These are phyloP conservation scores for Coelastrella sp. DNA, from an alignment of 139 green algal species.

Conservation along the genomic window DNA sequence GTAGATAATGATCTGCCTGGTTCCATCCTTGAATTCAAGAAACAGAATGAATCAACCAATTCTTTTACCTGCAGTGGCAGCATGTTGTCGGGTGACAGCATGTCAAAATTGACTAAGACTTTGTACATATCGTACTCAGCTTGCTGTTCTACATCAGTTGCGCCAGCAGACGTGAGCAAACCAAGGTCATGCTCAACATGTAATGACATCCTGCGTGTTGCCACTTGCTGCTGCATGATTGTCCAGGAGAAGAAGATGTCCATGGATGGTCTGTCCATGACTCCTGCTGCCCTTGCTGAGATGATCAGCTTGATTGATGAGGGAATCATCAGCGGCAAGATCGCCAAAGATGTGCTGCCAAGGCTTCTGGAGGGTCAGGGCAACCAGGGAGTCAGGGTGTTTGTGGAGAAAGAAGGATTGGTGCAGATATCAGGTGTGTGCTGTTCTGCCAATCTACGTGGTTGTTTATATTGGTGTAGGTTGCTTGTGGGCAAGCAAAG, in stretches of 20 bases:
- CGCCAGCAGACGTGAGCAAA: too few species aligned
- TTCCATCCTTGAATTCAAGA: too few species aligned
- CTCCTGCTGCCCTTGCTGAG: slow-evolving; percentile 79
- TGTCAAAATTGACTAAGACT: too few species aligned
- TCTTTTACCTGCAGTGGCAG: too few species aligned
- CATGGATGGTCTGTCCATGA: slow-evolving; percentile 68
- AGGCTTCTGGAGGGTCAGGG: slow-evolving; percentile 78
- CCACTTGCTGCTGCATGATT: not conserved
- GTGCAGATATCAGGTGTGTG: slow-evolving; percentile 88
- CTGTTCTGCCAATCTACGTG: not conserved
- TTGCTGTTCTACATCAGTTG: not conserved
- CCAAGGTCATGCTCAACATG: not conserved
- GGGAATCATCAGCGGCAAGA: slow-evolving; percentile 95
- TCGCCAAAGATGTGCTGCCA: slow-evolving; percentile 95
- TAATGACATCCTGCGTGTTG: not conserved
- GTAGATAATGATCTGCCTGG: slow-evolving; percentile 19
- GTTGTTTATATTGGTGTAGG: too few species aligned
- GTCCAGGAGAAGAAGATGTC: slow-evolving; percentile 58
- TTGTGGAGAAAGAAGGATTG: slow-evolving; percentile 78
- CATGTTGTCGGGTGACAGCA: too few species aligned
- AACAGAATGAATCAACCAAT: too few species aligned
- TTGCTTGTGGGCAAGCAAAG: too few species aligned
- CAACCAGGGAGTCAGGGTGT: slow-evolving; percentile 61
- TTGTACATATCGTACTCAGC: not conserved
- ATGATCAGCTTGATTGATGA: slow-evolving; percentile 94